phyloP scores from a whole-genome alignment of 2,329 filamentous ascomycete species.

The Cytospora schulzeri region DNA sequence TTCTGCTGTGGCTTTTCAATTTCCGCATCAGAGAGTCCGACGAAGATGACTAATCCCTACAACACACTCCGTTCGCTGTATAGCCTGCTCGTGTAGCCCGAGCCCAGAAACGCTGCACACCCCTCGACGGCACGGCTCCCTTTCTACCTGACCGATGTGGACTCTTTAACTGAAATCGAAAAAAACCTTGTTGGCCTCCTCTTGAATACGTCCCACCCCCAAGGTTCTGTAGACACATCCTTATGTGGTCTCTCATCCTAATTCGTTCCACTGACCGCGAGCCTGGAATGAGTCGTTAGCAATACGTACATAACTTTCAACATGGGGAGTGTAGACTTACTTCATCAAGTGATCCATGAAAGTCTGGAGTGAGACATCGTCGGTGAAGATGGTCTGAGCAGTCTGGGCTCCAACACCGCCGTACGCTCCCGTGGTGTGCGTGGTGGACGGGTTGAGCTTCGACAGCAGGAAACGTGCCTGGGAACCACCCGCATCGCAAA shows the following conservation, averaged over 20 bases:
- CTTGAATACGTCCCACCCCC: conserved; percentile 3
- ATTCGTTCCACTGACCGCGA: conserved; percentile 66
- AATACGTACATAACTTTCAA: conserved; percentile 7
- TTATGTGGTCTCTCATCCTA: conserved; percentile 36
- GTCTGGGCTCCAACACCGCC: conserved; percentile 83
- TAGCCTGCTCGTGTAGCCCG: background rate
- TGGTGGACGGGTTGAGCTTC: conserved; percentile 96
- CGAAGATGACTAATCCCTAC: background rate
- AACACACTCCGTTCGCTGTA: background rate
- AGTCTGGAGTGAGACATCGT: conserved; percentile 95
- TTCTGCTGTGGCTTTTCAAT: background rate
- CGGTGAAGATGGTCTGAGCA: conserved; percentile 97
- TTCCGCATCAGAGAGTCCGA: background rate
- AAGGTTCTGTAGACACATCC: background rate
- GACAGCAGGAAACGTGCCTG: conserved; percentile 96
- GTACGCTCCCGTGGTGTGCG: conserved; percentile 90
- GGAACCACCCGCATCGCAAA: conserved; percentile 97
- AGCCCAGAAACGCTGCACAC: background rate
- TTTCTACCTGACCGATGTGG: background rate
- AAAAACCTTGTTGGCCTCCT: conserved; percentile 8
- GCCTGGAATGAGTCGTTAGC: conserved; percentile 39
- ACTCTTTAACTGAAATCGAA: background rate
- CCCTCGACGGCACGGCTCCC: background rate
- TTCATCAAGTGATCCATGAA: conserved; percentile 99
- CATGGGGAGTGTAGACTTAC: conserved; percentile 53